Evolutionary conservation across 2,329 filamentous ascomycete species (phyloP).

Genomic region (Apiospora hydei): DNA sequence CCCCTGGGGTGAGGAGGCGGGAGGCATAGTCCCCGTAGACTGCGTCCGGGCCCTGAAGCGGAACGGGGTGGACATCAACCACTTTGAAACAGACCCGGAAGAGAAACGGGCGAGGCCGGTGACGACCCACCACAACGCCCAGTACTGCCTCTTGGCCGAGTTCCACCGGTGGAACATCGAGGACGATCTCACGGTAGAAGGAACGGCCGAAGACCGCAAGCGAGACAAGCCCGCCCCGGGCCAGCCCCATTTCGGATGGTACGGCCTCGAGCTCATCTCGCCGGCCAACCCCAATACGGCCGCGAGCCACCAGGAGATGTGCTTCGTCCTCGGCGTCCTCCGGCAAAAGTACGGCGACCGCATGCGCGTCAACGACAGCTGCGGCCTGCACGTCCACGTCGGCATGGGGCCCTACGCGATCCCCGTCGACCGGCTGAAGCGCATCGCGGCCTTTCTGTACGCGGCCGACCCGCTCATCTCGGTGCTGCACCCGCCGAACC

Average conservation of each 20-base stretch:
- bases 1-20: neutral
- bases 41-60: neutral
- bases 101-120: neutral
- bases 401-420: neutral
- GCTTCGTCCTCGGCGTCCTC: neutral
- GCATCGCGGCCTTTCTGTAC: neutral
- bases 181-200: neutral
- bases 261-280: conserved; percentile 14
- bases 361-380: neutral
- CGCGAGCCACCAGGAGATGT: neutral
- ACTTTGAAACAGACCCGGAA: neutral
- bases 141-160: neutral
- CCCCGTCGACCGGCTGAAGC: neutral
- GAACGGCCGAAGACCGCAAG: neutral
- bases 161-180: neutral
- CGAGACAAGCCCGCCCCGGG: neutral
- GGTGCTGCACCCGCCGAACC: neutral
- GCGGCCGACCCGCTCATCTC: neutral
- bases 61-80: neutral
- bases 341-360: neutral
- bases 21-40: neutral
- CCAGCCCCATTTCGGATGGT: neutral
- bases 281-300: neutral
- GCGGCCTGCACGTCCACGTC: conserved; percentile 15
- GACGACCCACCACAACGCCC: neutral